A percentile compares a stretch with the other conserved stretches of the same genome.
Evolutionary conservation across 306 rosid genomes (phyloP).

Genomic region (Macrotyloma uniflorum): DNA sequence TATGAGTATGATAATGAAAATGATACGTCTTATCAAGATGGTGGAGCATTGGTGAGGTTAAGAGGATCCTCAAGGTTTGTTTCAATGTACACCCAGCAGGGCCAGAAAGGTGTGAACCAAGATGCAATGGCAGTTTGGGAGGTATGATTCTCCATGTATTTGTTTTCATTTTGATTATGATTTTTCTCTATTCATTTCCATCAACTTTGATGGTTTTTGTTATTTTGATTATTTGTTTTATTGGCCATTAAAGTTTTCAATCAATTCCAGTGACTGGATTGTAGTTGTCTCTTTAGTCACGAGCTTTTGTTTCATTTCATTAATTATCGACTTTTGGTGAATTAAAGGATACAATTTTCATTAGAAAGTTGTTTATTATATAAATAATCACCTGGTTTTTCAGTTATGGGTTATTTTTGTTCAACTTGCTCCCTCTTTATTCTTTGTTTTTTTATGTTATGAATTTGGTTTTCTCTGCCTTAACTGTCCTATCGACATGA

Average conservation of each 20-base stretch:
- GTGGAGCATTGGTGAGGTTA: conserved; percentile 55
- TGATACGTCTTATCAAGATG: conserved; percentile 35
- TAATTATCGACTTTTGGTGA: conserved; percentile 24
- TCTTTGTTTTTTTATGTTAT: conserved; percentile 12
- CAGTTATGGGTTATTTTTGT: conserved; percentile 10
- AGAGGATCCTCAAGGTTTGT: conserved; percentile 56
- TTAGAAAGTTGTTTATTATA: neutral
- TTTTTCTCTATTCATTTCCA: neutral
- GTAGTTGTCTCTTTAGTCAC: neutral
- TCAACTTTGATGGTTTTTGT: conserved; percentile 16
- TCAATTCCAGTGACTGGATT: conserved; percentile 3
- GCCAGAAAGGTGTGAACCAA: conserved; percentile 86
- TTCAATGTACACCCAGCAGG: conserved; percentile 81
- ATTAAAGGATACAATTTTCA: conserved; percentile 1
- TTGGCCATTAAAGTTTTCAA: neutral
- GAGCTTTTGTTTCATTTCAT: conserved; percentile 31
- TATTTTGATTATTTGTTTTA: neutral
- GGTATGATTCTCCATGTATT: conserved; percentile 49
- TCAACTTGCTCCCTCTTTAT: neutral
- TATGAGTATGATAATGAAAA: conserved; percentile 37
- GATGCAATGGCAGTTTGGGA: conserved; percentile 92
- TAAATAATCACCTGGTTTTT: neutral
- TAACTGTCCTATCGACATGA: neutral
- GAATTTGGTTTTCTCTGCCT: neutral
- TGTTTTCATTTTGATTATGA: neutral